Conservation (phyloP, 2,329 filamentous ascomycete species). For the Venturia aucupariae region DNA sequence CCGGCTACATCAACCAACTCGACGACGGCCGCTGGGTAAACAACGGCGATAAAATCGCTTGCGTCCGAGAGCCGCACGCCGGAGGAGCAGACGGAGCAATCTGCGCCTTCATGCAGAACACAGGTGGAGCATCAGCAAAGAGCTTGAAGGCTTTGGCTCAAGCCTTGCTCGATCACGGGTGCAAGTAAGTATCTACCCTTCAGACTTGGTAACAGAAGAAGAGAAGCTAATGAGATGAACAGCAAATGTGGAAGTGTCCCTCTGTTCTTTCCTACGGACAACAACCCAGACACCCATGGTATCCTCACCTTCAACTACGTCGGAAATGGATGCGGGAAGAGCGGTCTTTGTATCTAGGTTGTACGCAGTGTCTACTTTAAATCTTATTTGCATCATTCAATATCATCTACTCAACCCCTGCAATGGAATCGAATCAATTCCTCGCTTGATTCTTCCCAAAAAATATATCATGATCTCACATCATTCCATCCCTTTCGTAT, state of each 20-base stretch:
- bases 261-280: neutral
- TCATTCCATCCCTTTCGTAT: no score
- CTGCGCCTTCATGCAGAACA: neutral
- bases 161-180: neutral
- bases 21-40: neutral
- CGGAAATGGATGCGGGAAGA: neutral
- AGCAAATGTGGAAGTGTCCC: conserved; percentile 5
- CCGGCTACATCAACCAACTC: neutral
- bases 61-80: neutral
- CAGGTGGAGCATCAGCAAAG: neutral
- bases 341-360: neutral
- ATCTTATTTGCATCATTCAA: no score
- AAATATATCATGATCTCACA: no score
- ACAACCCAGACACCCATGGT: neutral
- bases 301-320: conserved; percentile 2
- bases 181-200: neutral
- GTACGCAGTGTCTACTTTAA: no score
- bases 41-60: neutral
- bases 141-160: neutral
- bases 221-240: neutral
- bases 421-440: no score
- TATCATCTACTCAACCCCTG: no score
- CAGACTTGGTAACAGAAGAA: no score
- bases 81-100: neutral
- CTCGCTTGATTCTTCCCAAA: no score